Base-by-base conservation (phyloP, 2,329 filamentous ascomycete species). In the Apiospora marii region DNA sequence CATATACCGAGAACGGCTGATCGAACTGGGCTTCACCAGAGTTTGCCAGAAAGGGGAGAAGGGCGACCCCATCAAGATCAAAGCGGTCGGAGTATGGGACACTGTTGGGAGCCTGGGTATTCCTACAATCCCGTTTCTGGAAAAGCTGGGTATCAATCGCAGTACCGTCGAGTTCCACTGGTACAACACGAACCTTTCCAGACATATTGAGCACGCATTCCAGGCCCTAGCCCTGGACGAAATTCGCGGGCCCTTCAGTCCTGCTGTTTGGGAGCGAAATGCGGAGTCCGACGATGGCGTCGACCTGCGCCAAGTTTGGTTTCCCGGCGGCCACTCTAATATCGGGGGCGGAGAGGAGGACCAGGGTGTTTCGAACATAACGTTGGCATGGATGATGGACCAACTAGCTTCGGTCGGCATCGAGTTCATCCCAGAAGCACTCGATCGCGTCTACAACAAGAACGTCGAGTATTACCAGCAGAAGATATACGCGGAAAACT, bases 321-420 rank as follows among this genome's bases (percentile, higher is more conserved):
- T 95, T 77, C 90, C 92, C 0, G 92, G 92, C 8, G 89, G 88
- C 69, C 93, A 95, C 78, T 90, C 86, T 14, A 92, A 94, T 76
- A 89, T 93, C 67, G 92, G 92, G 5, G 92, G 92, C 44, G 92
- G 92, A 2, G 92, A 89, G 89, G 79, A 81, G 6, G 87, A 89
- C 68, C 84, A 87, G 73, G 85, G 85, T 22, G 75, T 83, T 16
- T 79, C 81, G 69, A 77, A 83, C 72, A 81, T 80, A 72, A 77
- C 82, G 10, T 78, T 83, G 73, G 81, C 81, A 13, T 82, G 81
- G 71, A 72, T 72, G 71, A 68, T 72, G 85, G 87, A 89, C 68
- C 87, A 89, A 74, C 81, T 89, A 68, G 82, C 85, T 4, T 87
- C 85, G 7, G 80, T 89, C 7, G 86, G 86, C 8, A 83, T 87